These are phyloP conservation scores for Debaryomycetaceae sp. DNA, from an alignment of 1,139 yeast genomes.

Conservation along the genomic window DNA sequence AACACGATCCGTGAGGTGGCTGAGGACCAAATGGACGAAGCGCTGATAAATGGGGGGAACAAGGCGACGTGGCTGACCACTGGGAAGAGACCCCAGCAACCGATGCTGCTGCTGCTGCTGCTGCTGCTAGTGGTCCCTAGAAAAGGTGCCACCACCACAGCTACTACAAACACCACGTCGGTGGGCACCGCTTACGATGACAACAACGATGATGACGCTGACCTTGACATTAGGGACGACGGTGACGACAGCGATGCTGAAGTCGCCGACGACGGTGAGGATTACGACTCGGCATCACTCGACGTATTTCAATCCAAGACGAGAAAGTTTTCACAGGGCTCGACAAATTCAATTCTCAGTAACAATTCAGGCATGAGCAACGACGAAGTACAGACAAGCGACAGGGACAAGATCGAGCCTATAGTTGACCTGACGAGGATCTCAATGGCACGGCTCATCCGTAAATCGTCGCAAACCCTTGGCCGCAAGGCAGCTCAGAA, in stretches of 20 bases:
- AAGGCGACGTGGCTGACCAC: too few relatives aligned
- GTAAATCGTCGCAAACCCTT: conserved; percentile 52
- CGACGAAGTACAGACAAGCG: conserved; percentile 10
- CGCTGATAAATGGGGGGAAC: too few relatives aligned
- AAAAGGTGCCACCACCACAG: conserved; percentile 6
- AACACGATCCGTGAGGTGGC: conserved; percentile 29
- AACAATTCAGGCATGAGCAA: too few relatives aligned
- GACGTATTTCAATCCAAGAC: conserved; percentile 27
- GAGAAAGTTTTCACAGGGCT: conserved; percentile 38
- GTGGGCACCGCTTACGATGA: conserved; percentile 2
- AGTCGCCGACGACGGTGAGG: conserved; percentile 24
- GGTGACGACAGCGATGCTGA: conserved; percentile 21
- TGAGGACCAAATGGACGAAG: conserved; percentile 12
- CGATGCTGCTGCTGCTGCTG: too few relatives aligned
- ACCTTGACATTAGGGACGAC: conserved; percentile 10
- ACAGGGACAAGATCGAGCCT: conserved; percentile 46
- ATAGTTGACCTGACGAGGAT: conserved; percentile 64
- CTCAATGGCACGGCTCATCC: conserved; percentile 66
- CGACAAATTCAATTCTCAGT: conserved; percentile 25
- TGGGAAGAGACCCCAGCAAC: too few relatives aligned
- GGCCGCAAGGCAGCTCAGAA: conserved; percentile 82
- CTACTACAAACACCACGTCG: conserved; percentile 5
- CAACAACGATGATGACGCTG: background rate
- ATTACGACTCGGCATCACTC: conserved; percentile 21
- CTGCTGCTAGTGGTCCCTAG: conserved; percentile 10